Base-by-base conservation (phyloP, 1,284 basidiomycete genomes). In the Rhodotorula sp. region DNA sequence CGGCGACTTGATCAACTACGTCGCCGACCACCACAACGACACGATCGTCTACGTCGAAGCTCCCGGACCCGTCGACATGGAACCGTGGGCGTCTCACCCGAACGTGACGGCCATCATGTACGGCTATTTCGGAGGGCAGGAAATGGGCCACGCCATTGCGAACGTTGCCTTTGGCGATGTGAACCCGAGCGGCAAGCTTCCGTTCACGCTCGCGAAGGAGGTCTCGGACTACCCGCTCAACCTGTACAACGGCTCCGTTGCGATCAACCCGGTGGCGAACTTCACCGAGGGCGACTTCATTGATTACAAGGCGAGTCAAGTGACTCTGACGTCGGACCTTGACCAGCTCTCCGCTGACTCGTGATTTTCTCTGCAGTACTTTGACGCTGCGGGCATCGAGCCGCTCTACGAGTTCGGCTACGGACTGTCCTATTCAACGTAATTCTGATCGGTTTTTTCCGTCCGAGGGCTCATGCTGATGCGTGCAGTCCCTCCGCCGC, bases 41-140 rank as follows among this genome's bases (percentile, higher is more conserved):
- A 92, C 90, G 0, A 86, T 94, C 58, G 91, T 95, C 24, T 85
- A 94, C 48, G 84, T 89, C 89, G 0, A 81, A 44, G 49, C 60
- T 24, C 57, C 67, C 53, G 66, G 73, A 48, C 62, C 63, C 22
- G 64, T 62, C 73, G 71, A 58, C 73, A 48, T 73, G 77, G 48
- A 66, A 71, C 61, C 59, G 53, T 71, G 70, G 69, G 55, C 67
- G 46, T 55, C 68, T n/a, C n/a, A 76, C 60, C 68, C 62, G 10
- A 74, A 77, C 59, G 76, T 80, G 1, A 54, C 61, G 14, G 76
- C 78, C 7, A 68, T 79, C 24, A 49, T 77, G 4, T 74, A 69
- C 56, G 73, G 78, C 45, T 70, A 77, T 58, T 65, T 78, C 48
- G 75, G 76, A 10, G 78, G 78, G 24, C 70, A 77, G 60, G 75